These are phyloP conservation scores for Deuterostichococcus epilithicus DNA, from an alignment of 139 green algal genomes.

Conservation along the genomic window DNA sequence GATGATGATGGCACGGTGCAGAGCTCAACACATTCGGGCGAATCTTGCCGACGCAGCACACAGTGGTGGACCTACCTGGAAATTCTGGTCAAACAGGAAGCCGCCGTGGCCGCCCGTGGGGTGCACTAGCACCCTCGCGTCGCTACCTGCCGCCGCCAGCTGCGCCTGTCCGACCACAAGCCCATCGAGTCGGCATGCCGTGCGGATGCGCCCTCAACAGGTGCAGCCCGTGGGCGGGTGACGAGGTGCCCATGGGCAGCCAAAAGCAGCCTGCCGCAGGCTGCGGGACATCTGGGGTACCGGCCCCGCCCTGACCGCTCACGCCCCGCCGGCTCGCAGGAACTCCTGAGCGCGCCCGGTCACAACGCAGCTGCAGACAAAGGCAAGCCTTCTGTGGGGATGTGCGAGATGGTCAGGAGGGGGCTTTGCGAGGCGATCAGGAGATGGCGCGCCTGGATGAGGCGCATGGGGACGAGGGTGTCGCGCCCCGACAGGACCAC, in stretches of 20 bases:
- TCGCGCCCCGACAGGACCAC: slow-evolving; percentile 26
- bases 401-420: background rate
- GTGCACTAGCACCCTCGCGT: slow-evolving; percentile 25
- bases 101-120: slow-evolving; percentile 29
- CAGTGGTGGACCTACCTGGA: background rate
- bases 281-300: background rate
- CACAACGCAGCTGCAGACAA: no score
- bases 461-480: slow-evolving; percentile 28
- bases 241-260: background rate
- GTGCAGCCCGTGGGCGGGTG: background rate
- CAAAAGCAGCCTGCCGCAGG: background rate
- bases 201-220: background rate
- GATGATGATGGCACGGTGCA: no score
- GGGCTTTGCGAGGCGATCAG: background rate
- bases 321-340: no score
- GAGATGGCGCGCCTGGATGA: slow-evolving; percentile 7
- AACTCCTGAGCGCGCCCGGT: no score
- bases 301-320: no score
- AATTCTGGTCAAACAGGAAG: slow-evolving; percentile 24
- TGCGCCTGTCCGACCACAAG: background rate
- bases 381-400: background rate
- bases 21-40: no score
- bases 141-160: slow-evolving; percentile 7
- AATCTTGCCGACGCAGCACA: no score
- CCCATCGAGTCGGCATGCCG: background rate